Percentiles rank a stretch among this genome's conserved stretches.
phyloP scores from a whole-genome alignment of 1,139 yeast genomes.

The Scheffersomyces lignicola region DNA sequence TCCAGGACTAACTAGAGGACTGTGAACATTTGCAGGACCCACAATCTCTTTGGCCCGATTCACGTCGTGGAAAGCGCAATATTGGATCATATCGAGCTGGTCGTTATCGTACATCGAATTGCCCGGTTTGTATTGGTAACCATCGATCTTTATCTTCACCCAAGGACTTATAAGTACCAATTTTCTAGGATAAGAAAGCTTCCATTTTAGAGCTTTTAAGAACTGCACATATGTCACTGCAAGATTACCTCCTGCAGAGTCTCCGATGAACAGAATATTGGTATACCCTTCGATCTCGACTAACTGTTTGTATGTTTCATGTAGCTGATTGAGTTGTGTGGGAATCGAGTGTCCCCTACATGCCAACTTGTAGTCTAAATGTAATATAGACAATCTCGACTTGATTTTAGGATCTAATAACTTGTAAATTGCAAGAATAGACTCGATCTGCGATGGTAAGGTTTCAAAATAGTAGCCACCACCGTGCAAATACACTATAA shows the following conservation, averaged over 20 bases:
- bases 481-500: conserved; percentile 42
- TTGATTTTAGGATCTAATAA: conserved; percentile 28
- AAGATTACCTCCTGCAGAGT: conserved; percentile 46
- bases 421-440: conserved; percentile 29
- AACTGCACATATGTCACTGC: conserved; percentile 29
- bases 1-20: conserved; percentile 17
- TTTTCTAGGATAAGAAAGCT: conserved; percentile 28
- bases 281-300: conserved; percentile 23
- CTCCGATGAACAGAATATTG: conserved; percentile 38
- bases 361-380: conserved; percentile 41
- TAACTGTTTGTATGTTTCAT: conserved; percentile 29
- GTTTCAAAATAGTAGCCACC: conserved; percentile 45
- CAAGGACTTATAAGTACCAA: conserved; percentile 42
- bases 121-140: conserved; percentile 22
- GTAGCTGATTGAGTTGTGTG: conserved; percentile 35
- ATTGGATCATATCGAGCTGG: conserved; percentile 30
- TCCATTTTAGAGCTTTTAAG: conserved; percentile 3
- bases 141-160: conserved; percentile 21
- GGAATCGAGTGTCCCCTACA: conserved; percentile 34
- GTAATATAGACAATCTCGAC: conserved; percentile 27
- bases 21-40: conserved; percentile 11
- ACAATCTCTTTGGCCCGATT: conserved; percentile 8
- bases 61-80: conserved; percentile 7
- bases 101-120: conserved; percentile 36
- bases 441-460: conserved; percentile 32